phyloP scores from a whole-genome alignment of 164 flowering plant genomes.

The Stephania yunnanensis region DNA sequence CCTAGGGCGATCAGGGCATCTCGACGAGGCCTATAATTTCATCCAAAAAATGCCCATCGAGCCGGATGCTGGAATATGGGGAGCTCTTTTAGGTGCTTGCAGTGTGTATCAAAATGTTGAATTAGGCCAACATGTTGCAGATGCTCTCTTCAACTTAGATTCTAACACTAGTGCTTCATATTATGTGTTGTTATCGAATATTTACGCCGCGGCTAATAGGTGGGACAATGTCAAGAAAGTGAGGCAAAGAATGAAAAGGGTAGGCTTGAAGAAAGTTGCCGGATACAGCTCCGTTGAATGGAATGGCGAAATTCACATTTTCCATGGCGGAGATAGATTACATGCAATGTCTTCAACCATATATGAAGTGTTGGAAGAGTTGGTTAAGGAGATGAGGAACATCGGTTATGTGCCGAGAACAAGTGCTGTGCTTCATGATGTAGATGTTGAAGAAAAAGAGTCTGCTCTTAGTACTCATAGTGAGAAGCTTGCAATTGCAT shows the following conservation, averaged over 20 bases:
- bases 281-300: slow-evolving; percentile 34
- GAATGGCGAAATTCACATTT: slow-evolving; percentile 25
- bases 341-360: slow-evolving; percentile 28
- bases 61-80: slow-evolving; percentile 36
- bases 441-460: slow-evolving; percentile 40
- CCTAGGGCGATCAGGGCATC: slow-evolving; percentile 41
- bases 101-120: slow-evolving; percentile 28
- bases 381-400: slow-evolving; percentile 24
- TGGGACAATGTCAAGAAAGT: slow-evolving; percentile 32
- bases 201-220: slow-evolving; percentile 36
- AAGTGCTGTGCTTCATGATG: slow-evolving; percentile 34
- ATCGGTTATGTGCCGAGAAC: slow-evolving; percentile 32
- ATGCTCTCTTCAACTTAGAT: slow-evolving; percentile 27
- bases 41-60: slow-evolving; percentile 34
- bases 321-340: slow-evolving; percentile 33
- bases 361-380: slow-evolving; percentile 26
- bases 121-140: slow-evolving; percentile 33
- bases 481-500: slow-evolving; percentile 41
- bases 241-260: slow-evolving; percentile 28
- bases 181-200: slow-evolving; percentile 36
- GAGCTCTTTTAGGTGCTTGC: slow-evolving; percentile 43
- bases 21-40: slow-evolving; percentile 36
- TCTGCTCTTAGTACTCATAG: slow-evolving; percentile 30
- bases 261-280: slow-evolving; percentile 28
- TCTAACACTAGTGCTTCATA: slow-evolving; percentile 31